A percentile compares a stretch with the other conserved stretches of the same genome.
phyloP scores from a whole-genome alignment of 495 filamentous ascomycete species.

The Arthonia radiata region DNA sequence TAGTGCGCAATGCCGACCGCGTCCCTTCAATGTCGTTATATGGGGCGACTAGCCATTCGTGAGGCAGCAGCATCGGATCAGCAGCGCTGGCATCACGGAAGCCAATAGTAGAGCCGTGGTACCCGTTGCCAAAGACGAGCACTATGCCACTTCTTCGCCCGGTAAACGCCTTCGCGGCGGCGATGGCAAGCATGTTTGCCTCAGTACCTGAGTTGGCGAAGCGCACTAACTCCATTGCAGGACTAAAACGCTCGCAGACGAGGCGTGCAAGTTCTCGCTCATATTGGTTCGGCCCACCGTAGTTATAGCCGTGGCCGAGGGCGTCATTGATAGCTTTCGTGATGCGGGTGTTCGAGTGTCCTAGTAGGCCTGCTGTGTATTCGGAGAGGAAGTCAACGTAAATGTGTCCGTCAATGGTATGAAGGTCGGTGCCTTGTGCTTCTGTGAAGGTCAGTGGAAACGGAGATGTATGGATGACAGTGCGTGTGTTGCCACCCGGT shows the following conservation, averaged over 20 bases:
- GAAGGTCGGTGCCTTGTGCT: slow-evolving; percentile 16
- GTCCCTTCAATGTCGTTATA: slow-evolving; percentile 22
- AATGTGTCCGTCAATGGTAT: slow-evolving; percentile 16
- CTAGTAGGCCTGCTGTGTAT: slow-evolving; percentile 26
- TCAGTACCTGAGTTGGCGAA: slow-evolving; percentile 30
- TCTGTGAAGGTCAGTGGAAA: slow-evolving; percentile 26
- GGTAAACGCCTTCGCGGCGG: slow-evolving; percentile 18
- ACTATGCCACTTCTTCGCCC: slow-evolving; percentile 17
- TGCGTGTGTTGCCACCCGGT: slow-evolving; percentile 38
- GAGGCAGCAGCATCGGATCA: slow-evolving; percentile 12
- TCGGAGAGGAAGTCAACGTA: slow-evolving; percentile 27
- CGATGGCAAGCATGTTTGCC: slow-evolving; percentile 24
- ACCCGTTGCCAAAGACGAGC: slow-evolving; percentile 24
- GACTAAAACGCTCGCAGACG: slow-evolving; percentile 18
- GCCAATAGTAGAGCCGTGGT: slow-evolving; percentile 26
- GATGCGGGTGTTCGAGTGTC: slow-evolving; percentile 24
- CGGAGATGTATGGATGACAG: slow-evolving; percentile 27
- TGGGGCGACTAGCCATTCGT: slow-evolving; percentile 25
- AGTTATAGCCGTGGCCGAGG: slow-evolving; percentile 16
- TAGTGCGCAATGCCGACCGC: slow-evolving; percentile 5
- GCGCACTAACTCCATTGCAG: slow-evolving; percentile 19
- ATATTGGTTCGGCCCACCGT: slow-evolving; percentile 17
- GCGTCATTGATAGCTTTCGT: slow-evolving; percentile 14
- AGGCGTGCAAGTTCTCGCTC: slow-evolving; percentile 17
- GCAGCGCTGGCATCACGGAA: slow-evolving; percentile 11